These are phyloP conservation scores for Cordia subcordata DNA, from an alignment of 257 asterid genomes.

Conservation along the genomic window DNA sequence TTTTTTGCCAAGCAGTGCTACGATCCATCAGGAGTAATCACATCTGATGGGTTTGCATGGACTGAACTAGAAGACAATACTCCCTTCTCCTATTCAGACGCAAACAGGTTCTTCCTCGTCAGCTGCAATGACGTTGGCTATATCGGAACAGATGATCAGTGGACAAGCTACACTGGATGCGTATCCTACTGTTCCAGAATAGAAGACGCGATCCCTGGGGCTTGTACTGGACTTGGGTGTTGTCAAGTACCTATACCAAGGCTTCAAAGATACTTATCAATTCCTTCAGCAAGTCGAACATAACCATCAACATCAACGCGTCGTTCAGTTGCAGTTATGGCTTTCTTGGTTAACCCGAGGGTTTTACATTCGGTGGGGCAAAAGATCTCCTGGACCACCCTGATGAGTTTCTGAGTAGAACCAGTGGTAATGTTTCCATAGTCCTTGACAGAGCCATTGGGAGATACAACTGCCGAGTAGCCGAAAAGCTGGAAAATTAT, in stretches of 20 bases:
- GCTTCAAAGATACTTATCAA: too few relatives aligned
- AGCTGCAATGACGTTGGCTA: not conserved
- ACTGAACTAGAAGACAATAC: not conserved
- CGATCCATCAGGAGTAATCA: not conserved
- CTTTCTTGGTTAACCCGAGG: too few relatives aligned
- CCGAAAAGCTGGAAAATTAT: not conserved
- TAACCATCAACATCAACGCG: too few relatives aligned
- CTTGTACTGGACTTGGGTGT: too few relatives aligned
- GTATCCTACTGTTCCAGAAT: too few relatives aligned
- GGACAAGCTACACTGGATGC: too few relatives aligned
- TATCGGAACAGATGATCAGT: not conserved
- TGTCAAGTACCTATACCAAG: too few relatives aligned
- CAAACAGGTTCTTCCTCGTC: not conserved
- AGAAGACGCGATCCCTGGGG: not conserved
- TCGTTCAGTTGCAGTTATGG: too few relatives aligned
- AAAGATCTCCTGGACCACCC: too few relatives aligned
- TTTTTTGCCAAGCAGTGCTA: not conserved
- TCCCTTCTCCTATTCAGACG: constrained; percentile 46
- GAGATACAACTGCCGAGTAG: constrained; percentile 5
- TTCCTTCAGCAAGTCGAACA: too few relatives aligned
- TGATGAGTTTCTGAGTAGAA: too few relatives aligned
- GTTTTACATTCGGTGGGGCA: too few relatives aligned
- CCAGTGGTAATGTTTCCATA: constrained; percentile 17
- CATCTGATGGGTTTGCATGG: not conserved
- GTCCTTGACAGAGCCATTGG: constrained; percentile 29